phyloP scores from a whole-genome alignment of 2,329 filamentous ascomycete species.

The Microcera coccophila region DNA sequence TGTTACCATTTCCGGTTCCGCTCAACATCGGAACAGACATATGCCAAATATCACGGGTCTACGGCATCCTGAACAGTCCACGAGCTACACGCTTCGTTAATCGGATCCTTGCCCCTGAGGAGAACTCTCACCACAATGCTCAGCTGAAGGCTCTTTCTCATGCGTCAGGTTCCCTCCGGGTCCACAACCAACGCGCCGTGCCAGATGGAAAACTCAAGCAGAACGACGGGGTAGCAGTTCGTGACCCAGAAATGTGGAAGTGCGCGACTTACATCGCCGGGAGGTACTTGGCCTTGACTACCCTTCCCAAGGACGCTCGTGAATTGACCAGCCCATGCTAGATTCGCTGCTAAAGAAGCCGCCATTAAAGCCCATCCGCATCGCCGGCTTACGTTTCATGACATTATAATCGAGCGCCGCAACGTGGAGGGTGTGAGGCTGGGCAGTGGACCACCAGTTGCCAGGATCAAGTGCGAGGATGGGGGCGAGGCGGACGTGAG shows the following conservation, averaged over 20 bases:
- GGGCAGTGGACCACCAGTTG: conserved; percentile 43
- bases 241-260: conserved; percentile 31
- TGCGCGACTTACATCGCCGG: conserved; percentile 35
- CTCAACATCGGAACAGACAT: conserved; percentile 76
- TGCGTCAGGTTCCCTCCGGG: not conserved
- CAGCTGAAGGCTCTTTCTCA: conserved; percentile 15
- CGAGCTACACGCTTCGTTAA: conserved; percentile 43
- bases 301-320: not conserved
- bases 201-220: not conserved
- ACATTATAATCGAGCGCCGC: conserved; percentile 47
- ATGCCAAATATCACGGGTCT: conserved; percentile 64
- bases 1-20: conserved; percentile 57
- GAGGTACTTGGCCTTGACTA: conserved; percentile 25
- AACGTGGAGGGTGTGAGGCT: conserved; percentile 21
- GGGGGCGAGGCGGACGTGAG: conserved; percentile 42
- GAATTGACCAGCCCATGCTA: conserved; percentile 21
- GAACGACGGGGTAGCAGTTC: conserved; percentile 4
- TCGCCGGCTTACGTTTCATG: conserved; percentile 57
- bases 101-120: conserved; percentile 43
- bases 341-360: conserved; percentile 73
- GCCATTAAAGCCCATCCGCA: conserved; percentile 66
- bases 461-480: conserved; percentile 35
- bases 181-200: not conserved
- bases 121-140: conserved; percentile 23
- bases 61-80: conserved; percentile 48